Conservation (phyloP, 805 yeast genomes). For the Candida coleopterorum region DNA sequence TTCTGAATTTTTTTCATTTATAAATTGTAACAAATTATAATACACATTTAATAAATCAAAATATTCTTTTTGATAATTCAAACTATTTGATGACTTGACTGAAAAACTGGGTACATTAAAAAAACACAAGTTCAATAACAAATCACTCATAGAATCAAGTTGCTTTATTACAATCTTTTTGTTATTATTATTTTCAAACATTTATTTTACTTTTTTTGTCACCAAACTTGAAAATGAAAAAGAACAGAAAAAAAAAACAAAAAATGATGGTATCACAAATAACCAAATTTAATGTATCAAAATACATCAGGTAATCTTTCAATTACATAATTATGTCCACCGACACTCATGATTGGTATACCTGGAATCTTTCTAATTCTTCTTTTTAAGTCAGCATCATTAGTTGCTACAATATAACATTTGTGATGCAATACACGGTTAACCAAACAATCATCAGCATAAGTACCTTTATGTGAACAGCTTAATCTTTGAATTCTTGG, state of each 20-base stretch:
- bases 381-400: constrained; percentile 94
- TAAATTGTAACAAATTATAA: constrained; percentile 11
- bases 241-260: background rate
- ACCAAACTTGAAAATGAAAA: no score
- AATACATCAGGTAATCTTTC: constrained; percentile 96
- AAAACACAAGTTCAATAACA: background rate
- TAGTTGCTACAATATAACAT: constrained; percentile 95
- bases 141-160: background rate
- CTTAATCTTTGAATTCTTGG: constrained; percentile 84
- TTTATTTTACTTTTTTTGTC: no score
- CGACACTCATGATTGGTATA: constrained; percentile 94
- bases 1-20: constrained; percentile 13
- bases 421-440: constrained; percentile 92
- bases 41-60: constrained; percentile 13
- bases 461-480: constrained; percentile 92
- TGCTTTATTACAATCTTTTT: background rate
- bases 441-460: constrained; percentile 97
- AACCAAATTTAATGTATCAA: constrained; percentile 16
- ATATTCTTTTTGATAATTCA: constrained; percentile 10
- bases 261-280: background rate
- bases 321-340: constrained; percentile 85
- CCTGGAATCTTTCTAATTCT: constrained; percentile 96
- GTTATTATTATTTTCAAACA: no score
- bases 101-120: background rate
- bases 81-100: background rate